Percentiles rank a stretch among this genome's conserved stretches.
Conservation (phyloP, 1,139 yeast species). For the Geotrichum bryndzae region DNA sequence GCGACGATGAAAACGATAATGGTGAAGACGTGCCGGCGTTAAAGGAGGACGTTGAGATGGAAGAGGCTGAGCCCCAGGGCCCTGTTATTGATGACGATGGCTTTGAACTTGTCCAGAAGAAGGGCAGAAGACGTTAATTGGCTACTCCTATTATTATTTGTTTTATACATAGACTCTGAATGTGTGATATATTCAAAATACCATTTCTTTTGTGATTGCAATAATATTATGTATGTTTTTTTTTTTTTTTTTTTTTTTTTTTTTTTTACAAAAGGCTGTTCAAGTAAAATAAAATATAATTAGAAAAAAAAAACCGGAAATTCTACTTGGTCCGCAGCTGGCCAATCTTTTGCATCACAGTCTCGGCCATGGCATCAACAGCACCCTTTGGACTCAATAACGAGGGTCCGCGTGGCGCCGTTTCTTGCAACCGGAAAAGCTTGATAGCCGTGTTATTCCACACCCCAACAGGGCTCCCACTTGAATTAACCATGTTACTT, state of each 20-base stretch:
- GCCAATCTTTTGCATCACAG: slow-evolving; percentile 33
- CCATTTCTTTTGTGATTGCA: too few species aligned
- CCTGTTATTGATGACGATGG: slow-evolving; percentile 92
- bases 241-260: too few species aligned
- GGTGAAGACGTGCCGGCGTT: slow-evolving; percentile 40
- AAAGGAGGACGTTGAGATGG: slow-evolving; percentile 37
- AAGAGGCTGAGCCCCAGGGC: slow-evolving; percentile 32
- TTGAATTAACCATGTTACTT: slow-evolving; percentile 18
- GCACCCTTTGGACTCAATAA: slow-evolving; percentile 41
- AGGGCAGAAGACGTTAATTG: slow-evolving; percentile 19
- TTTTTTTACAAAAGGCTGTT: too few species aligned
- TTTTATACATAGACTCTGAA: background rate
- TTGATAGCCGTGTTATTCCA: slow-evolving; percentile 64
- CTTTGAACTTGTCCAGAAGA: slow-evolving; percentile 75
- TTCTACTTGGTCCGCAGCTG: slow-evolving; percentile 18
- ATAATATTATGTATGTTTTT: too few species aligned
- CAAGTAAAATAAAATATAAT: too few species aligned
- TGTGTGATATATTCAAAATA: too few species aligned
- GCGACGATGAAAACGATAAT: slow-evolving; percentile 42
- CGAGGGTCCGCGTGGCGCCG: slow-evolving; percentile 40
- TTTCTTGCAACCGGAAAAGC: slow-evolving; percentile 52
- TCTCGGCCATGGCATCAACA: slow-evolving; percentile 49
- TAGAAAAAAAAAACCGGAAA: background rate
- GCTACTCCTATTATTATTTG: too few species aligned
- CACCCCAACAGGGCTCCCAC: slow-evolving; percentile 28